Evolutionary conservation across 73 alveolate species (phyloP), one percentile per base, ranked within the genome.

Genomic region (Stentor roeselii): DNA sequence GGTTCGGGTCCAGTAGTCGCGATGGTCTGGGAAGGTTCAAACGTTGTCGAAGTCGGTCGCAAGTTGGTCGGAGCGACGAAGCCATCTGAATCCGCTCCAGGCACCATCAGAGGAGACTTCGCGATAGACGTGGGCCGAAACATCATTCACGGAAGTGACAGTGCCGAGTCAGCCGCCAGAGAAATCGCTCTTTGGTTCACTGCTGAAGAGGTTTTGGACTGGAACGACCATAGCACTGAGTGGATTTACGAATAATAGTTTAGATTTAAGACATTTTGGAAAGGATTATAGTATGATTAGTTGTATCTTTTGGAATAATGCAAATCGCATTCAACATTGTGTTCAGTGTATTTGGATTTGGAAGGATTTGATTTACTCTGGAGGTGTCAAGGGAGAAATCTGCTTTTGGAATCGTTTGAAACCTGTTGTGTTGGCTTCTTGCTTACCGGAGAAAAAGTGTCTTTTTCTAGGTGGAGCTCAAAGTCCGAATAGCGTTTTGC

Each of bases 11-110:
- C 99, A 50, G 99, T 97, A 78, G 99, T 94, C 77, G 96, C 98
- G 76, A 97, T 97, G 99, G 98, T 95, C 78, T 97, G 99, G 99
- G 98, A 97, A 96, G 99, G 99, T 40, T 83, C 85, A 83, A 94
- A 97, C 85, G 95, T 78, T 76, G 98, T 97, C 85, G 89, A 87
- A 90, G 90, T 95, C 85, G 97, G 97, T 77, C 93, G 99, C 90
- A 95, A 89, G 88, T 90, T 96, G 95, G 90, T 97, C 74, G 99
- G 99, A 76, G 98, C 96, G 78, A 96, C 99, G 85, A 94, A 91
- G 78, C 99, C 99, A 80, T 83, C 92, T 59, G 96, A 96, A 83
- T 86, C 98, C 60, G 92, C 88, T 88, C 99, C 99, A 67, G 99
- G 99, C 78, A 93, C 99, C 83, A 96, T 97, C 93, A 90, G 99